A percentile compares a stretch with the other conserved stretches of the same genome.
Evolutionary conservation across 2,329 filamentous ascomycete species (phyloP).

Genomic region (Alternaria brassicicola): DNA sequence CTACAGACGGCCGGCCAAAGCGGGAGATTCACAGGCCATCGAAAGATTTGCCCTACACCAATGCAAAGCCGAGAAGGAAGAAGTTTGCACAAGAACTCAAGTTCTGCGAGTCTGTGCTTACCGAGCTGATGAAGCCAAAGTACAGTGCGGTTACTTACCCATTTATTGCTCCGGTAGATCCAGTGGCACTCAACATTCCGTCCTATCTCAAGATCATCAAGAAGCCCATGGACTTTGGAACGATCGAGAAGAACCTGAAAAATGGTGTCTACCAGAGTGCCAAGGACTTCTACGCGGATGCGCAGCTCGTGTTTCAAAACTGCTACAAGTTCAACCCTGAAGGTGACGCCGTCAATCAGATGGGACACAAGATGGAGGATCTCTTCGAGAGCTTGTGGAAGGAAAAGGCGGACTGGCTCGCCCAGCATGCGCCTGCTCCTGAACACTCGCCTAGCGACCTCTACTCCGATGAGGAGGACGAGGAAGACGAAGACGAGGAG

Average conservation of each 20-base stretch:
- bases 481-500: slow-evolving; percentile 72
- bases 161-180: slow-evolving; percentile 86
- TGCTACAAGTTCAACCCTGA: slow-evolving; percentile 91
- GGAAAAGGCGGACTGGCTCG: slow-evolving; percentile 81
- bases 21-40: slow-evolving; percentile 89
- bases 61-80: slow-evolving; percentile 85
- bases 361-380: slow-evolving; percentile 74
- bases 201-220: slow-evolving; percentile 94
- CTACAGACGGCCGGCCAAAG: slow-evolving; percentile 81
- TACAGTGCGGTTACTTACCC: slow-evolving; percentile 71
- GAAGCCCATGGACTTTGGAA: slow-evolving; percentile 92
- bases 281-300: slow-evolving; percentile 85
- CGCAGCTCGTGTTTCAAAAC: slow-evolving; percentile 84
- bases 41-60: slow-evolving; percentile 87
- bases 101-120: slow-evolving; percentile 83
- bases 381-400: slow-evolving; percentile 78
- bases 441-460: slow-evolving; percentile 65
- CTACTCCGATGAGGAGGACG: slow-evolving; percentile 66
- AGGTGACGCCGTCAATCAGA: slow-evolving; percentile 73
- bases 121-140: slow-evolving; percentile 77
- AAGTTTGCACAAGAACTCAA: slow-evolving; percentile 86
- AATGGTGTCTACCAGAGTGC: slow-evolving; percentile 78
- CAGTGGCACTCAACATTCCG: slow-evolving; percentile 90
- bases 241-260: slow-evolving; percentile 78
- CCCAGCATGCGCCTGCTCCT: slow-evolving; percentile 71